phyloP scores from a whole-genome alignment of 2,329 filamentous ascomycete species.

The Pseudophaeomoniella oleicola region DNA sequence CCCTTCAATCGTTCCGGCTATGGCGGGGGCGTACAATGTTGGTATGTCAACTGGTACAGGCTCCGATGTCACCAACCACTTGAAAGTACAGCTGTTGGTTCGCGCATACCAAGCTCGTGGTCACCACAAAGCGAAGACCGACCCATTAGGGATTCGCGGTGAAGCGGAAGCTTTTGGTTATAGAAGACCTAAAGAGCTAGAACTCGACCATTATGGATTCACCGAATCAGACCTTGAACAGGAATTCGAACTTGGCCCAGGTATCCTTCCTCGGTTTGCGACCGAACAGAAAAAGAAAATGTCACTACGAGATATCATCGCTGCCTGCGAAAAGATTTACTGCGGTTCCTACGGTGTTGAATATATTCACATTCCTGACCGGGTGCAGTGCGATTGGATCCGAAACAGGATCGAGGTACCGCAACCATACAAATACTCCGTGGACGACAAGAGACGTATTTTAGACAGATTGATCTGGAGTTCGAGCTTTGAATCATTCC shows the following conservation, averaged over 20 bases:
- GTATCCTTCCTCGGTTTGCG: constrained; percentile 89
- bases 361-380: constrained; percentile 97
- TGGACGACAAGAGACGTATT: constrained; percentile 96
- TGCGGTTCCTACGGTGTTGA: constrained; percentile 95
- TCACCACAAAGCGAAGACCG: constrained; percentile 96
- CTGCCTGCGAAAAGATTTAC: constrained; percentile 87
- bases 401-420: constrained; percentile 89
- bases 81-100: constrained; percentile 95
- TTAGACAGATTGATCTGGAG: constrained; percentile 97
- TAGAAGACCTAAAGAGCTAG: constrained; percentile 79
- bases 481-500: constrained; percentile 90
- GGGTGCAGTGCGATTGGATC: constrained; percentile 97
- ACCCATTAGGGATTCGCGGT: constrained; percentile 84
- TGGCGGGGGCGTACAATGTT: constrained; percentile 49
- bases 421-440: constrained; percentile 88
- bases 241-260: constrained; percentile 82
- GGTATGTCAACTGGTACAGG: constrained; percentile 44
- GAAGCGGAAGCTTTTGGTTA: constrained; percentile 74
- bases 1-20: constrained; percentile 72
- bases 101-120: constrained; percentile 96
- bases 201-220: constrained; percentile 88
- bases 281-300: constrained; percentile 83
- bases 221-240: constrained; percentile 85
- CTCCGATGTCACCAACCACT: constrained; percentile 80
- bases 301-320: constrained; percentile 89